Conservation (phyloP, 768 basidiomycete species). For the Lentinula guzmanii region DNA sequence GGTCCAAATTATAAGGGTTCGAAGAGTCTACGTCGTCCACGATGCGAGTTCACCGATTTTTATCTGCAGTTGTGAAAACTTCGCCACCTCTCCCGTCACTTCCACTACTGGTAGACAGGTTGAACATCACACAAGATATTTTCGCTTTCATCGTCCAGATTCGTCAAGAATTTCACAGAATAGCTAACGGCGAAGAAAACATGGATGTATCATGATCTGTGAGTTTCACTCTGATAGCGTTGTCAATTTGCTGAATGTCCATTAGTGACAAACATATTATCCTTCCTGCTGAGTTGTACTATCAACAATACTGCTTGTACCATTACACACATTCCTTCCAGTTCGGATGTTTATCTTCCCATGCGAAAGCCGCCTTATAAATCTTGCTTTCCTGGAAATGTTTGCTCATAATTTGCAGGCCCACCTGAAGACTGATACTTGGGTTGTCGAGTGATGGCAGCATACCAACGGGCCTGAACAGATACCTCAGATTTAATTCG, state of each 20-base stretch:
- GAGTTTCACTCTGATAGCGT: neutral
- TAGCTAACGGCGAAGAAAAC: neutral
- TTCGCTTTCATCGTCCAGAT: constrained; percentile 66
- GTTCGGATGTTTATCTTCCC: neutral
- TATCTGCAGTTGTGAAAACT: constrained; percentile 66
- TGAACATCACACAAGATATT: constrained; percentile 68
- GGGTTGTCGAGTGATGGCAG: constrained; percentile 4
- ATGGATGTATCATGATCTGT: neutral
- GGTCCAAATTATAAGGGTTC: constrained; percentile 59
- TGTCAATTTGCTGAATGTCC: neutral
- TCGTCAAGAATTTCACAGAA: constrained; percentile 39
- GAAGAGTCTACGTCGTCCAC: constrained; percentile 11
- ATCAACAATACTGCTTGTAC: neutral
- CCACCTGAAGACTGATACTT: neutral
- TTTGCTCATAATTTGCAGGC: constrained; percentile 5
- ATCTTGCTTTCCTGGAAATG: neutral
- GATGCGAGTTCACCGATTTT: neutral
- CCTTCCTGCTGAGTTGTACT: neutral
- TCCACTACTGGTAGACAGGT: constrained; percentile 58
- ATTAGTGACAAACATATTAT: neutral
- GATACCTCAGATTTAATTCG: neutral
- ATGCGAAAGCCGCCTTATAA: constrained; percentile 2
- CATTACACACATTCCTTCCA: neutral
- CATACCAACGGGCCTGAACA: constrained; percentile 4
- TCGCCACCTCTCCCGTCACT: constrained; percentile 66